phyloP scores from a whole-genome alignment of 2,329 filamentous ascomycete species.

The Phymatotrichopsis omnivora region DNA sequence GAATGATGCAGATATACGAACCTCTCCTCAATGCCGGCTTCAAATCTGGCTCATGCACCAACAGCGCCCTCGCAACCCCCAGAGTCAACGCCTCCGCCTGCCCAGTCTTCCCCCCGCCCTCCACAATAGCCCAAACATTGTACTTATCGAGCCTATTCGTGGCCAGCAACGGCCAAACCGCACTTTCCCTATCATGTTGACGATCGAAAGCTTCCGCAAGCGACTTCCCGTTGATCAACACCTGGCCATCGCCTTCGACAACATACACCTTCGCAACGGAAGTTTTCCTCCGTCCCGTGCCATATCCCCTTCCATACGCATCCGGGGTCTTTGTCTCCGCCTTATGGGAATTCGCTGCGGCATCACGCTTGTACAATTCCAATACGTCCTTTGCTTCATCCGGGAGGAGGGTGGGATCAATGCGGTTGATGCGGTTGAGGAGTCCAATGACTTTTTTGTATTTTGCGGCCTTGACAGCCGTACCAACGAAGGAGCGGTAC shows the following conservation, averaged over 20 bases:
- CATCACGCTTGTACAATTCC: conserved; percentile 59
- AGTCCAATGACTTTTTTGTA: conserved; percentile 68
- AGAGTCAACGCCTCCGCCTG: conserved; percentile 92
- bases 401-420: conserved; percentile 68
- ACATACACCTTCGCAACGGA: conserved; percentile 76
- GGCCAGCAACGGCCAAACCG: conserved; percentile 76
- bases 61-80: conserved; percentile 74
- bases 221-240: conserved; percentile 82
- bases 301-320: conserved; percentile 64
- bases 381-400: conserved; percentile 56
- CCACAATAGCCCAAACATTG: conserved; percentile 80
- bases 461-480: conserved; percentile 63
- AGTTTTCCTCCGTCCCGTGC: conserved; percentile 76
- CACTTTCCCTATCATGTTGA: conserved; percentile 88
- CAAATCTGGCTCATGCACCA: conserved; percentile 84
- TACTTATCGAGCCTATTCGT: conserved; percentile 87
- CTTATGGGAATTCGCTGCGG: conserved; percentile 58
- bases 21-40: conserved; percentile 82
- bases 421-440: conserved; percentile 70
- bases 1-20: too few relatives aligned
- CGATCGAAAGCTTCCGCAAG: conserved; percentile 72
- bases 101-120: conserved; percentile 82
- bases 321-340: conserved; percentile 57
- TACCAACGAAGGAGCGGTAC: conserved; percentile 61
- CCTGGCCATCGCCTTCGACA: conserved; percentile 85